phyloP scores from a whole-genome alignment of 2,329 filamentous ascomycete species.

The Aurifilum marmelostoma region DNA sequence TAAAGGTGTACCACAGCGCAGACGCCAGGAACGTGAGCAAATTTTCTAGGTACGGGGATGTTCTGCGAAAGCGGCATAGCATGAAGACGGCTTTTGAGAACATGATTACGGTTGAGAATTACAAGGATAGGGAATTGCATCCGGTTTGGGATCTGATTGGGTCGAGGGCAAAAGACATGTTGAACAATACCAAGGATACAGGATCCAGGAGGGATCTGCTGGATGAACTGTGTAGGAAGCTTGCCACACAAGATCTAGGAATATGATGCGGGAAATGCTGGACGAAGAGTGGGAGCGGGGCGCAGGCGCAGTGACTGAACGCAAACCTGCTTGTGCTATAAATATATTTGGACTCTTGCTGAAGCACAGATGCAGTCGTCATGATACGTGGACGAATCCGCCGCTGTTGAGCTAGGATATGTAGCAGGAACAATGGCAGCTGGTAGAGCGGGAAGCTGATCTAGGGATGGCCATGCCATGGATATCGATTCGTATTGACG shows the following conservation, averaged over 20 bases:
- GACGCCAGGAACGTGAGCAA: not conserved
- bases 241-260: not conserved
- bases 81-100: conserved; percentile 15
- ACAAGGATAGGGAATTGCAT: conserved; percentile 12
- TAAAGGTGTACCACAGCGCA: conserved; percentile 2
- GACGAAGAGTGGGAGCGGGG: no score
- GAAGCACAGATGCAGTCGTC: no score
- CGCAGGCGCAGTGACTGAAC: no score
- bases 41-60: not conserved
- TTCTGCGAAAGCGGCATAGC: not conserved
- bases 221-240: not conserved
- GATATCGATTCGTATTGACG: no score
- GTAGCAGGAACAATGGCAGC: no score
- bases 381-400: no score
- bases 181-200: not conserved
- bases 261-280: no score
- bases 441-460: no score
- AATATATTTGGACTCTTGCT: no score
- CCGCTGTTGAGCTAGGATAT: no score
- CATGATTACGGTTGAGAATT: conserved; percentile 6
- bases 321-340: no score
- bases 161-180: not conserved
- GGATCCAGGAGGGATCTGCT: not conserved
- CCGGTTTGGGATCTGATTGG: conserved; percentile 12
- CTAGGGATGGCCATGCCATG: no score